Evolutionary conservation across 2,329 filamentous ascomycete species (phyloP).

Genomic region (Cytospora schulzeri): DNA sequence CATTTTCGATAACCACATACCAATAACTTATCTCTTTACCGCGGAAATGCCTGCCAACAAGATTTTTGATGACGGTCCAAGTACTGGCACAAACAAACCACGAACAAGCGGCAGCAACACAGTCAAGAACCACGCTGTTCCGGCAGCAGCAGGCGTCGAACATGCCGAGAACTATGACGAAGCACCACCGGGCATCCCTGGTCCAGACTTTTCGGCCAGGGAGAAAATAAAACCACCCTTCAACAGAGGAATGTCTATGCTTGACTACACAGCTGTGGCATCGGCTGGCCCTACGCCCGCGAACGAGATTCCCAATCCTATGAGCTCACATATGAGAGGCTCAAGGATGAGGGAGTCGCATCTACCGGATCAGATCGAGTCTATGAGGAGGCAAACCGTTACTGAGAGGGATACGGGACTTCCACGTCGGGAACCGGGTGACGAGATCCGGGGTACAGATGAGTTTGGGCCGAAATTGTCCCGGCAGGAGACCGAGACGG

Average conservation of each 20-base stretch:
- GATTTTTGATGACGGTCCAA: background rate
- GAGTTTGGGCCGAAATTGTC: conserved; percentile 7
- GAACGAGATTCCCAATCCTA: conserved; percentile 11
- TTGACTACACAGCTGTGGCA: conserved; percentile 23
- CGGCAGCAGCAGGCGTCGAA: background rate
- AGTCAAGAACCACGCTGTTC: background rate
- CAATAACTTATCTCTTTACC: background rate
- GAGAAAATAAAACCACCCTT: conserved; percentile 18
- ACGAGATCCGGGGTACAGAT: conserved; percentile 9
- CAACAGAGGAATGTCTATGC: conserved; percentile 20
- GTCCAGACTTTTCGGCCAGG: conserved; percentile 14
- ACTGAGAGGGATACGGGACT: conserved; percentile 2
- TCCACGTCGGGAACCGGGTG: conserved; percentile 2
- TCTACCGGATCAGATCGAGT: conserved; percentile 17
- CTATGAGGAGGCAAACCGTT: conserved; percentile 5
- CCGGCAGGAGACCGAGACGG: conserved; percentile 11
- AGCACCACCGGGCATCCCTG: conserved; percentile 12
- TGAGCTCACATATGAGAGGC: conserved; percentile 10
- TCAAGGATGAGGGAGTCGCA: conserved; percentile 22
- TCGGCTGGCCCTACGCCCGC: conserved; percentile 23
- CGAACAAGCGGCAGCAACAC: background rate
- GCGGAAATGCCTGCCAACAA: background rate
- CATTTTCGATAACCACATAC: background rate
- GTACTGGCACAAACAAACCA: background rate
- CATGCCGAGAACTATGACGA: conserved; percentile 22